Evolutionary conservation across 1,284 basidiomycete species (phyloP), one percentile per base, ranked within the genome.

Genomic region (Ustilago sp.): DNA sequence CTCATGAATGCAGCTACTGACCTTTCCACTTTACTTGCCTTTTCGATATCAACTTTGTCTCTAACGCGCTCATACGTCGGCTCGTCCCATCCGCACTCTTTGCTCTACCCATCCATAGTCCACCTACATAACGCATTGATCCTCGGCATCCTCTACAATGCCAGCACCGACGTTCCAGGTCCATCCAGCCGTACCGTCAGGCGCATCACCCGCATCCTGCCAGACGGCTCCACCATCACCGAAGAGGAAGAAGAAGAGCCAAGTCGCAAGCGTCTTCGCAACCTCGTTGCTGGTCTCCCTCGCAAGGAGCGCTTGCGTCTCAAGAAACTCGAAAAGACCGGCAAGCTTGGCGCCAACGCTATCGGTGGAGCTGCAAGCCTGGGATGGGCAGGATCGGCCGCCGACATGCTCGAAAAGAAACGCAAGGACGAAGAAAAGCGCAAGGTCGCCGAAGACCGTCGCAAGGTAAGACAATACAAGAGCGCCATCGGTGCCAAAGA

Each of bases 141-240:
- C 56, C 77, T 88, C 51, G 86, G 87, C 32, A 85, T 88, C 68
- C 82, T 88, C 34, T 86, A 87, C 83, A 87, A 88, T 39, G 83
- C 84, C 12, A 79, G 72, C 41, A 74, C 82, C 50, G 82, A 81
- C 52, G 76, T 82, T 11, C 79, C 80, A 8, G 78, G 81, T 2
- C 83, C 81, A 19, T 79, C 77, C 39, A 71, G 71, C 65, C 63
- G 68, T 51, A 52, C 67, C 23, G 47, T 59, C n/a, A 57, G 76
- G n/a, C 51, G 70, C 45, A 66, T 76, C 64, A 63, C 74, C 53
- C 62, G 80, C 54, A 61, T 74, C 57, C 63, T 80, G 0, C 63
- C 65, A 8, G 79, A 80, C 45, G 62, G 68, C 32, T 61, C 71
- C 39, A 67, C 59, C 45, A 55, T 77, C 67, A 74, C 75, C 31